These are phyloP conservation scores for Sporisorium exsertum DNA, from an alignment of 1,284 basidiomycete species.

Conservation along the genomic window DNA sequence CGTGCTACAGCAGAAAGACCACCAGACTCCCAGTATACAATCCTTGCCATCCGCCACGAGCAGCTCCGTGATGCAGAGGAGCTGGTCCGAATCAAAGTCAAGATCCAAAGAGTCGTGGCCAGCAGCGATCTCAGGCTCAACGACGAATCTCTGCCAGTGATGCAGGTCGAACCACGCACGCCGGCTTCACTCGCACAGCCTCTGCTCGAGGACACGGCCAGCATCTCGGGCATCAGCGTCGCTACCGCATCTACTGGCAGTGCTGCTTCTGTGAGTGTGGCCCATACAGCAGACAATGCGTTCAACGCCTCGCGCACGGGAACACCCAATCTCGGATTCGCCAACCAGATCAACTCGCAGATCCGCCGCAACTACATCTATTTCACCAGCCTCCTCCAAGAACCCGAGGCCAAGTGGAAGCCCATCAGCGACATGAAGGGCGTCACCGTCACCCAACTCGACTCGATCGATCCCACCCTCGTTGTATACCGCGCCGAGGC, in stretches of 20 bases:
- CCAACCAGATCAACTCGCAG: slow-evolving; percentile 76
- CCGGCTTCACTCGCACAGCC: slow-evolving; percentile 28
- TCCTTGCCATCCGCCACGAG: slow-evolving; percentile 37
- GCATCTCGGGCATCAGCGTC: slow-evolving; percentile 54
- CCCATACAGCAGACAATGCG: slow-evolving; percentile 9
- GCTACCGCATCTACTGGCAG: slow-evolving; percentile 47
- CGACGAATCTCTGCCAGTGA: slow-evolving; percentile 37
- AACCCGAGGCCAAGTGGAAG: slow-evolving; percentile 98
- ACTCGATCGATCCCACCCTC: slow-evolving; percentile 96
- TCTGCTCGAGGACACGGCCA: slow-evolving; percentile 52
- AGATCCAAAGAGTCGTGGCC: slow-evolving; percentile 57
- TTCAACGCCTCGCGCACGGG: slow-evolving; percentile 75
- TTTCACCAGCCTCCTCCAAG: slow-evolving; percentile 95
- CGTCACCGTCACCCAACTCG: slow-evolving; percentile 83
- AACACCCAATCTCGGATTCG: slow-evolving; percentile 41
- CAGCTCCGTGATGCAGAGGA: slow-evolving; percentile 42
- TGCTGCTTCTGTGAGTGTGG: slow-evolving; percentile 24
- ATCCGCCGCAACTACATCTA: slow-evolving; percentile 94
- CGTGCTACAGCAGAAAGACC: slow-evolving; percentile 68
- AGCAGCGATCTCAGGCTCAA: slow-evolving; percentile 56
- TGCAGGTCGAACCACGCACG: slow-evolving; percentile 29
- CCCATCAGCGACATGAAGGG: slow-evolving; percentile 83
- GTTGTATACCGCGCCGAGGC: slow-evolving; percentile 97
- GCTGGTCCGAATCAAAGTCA: slow-evolving; percentile 44
- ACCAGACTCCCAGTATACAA: slow-evolving; percentile 18